Percentiles rank a stretch among this genome's conserved stretches.
Evolutionary conservation across 2,329 filamentous ascomycete species (phyloP).

Genomic region (Scedosporium apiospermum): DNA sequence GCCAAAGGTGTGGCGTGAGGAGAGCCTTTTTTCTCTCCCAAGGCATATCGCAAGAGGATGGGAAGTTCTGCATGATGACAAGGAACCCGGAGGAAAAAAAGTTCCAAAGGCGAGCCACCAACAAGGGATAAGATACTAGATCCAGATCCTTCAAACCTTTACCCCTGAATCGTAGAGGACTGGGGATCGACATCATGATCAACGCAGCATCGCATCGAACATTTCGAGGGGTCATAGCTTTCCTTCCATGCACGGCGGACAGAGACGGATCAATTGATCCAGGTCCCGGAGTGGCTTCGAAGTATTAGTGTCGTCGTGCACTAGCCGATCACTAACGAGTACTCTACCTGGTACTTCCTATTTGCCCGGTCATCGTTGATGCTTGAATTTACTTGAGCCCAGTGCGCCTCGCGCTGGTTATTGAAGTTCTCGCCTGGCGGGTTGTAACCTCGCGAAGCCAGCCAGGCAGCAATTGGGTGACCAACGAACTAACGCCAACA

Average conservation of each 20-base stretch:
- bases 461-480: no score
- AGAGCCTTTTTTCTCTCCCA: neutral
- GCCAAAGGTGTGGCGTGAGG: no score
- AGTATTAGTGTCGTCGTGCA: neutral
- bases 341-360: neutral
- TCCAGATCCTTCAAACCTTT: neutral
- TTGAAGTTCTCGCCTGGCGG: no score
- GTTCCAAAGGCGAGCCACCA: neutral
- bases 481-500: no score
- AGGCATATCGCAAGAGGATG: neutral
- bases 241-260: conserved; percentile 2
- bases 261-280: neutral
- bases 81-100: neutral
- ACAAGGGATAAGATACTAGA: no score
- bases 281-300: neutral
- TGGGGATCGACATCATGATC: conserved; percentile 1
- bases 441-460: no score
- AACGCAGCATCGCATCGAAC: conserved; percentile 3
- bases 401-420: no score
- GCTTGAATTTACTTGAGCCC: no score
- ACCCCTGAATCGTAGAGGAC: neutral
- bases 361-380: no score
- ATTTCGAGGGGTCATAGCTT: neutral
- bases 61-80: neutral
- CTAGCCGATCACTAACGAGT: neutral